Base-by-base conservation (phyloP, 495 filamentous ascomycete species). In the Aspergillus cavernicola region DNA sequence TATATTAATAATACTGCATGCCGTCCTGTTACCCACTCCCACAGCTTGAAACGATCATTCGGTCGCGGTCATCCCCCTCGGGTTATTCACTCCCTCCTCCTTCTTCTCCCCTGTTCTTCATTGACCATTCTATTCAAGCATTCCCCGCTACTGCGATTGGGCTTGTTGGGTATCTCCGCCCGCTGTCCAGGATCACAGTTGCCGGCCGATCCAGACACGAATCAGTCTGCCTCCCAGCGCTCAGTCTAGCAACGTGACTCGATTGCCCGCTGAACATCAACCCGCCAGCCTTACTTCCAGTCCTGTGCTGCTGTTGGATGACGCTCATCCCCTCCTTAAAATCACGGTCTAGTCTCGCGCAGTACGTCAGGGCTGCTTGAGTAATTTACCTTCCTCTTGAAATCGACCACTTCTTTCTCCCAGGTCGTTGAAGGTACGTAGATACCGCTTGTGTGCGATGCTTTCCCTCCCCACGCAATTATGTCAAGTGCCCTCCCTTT, bases 91-190 rank as follows among this genome's bases (percentile, higher is more conserved):
- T 23, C 51, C n/a, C 47, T 45, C 50, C 37, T 35, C 37, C 44
- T 42, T 24, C 16, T 20, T 40, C 11, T 29, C 26, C 44, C 31
- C 45, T 36, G 23, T 37, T 19, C 32, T 41, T 41, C 44, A 9
- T 32, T 13, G 32, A 37, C 47, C 50, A 19, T 38, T 55, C 45
- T 53, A 40, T 55, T 61, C 51, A 18, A 47, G 44, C 44, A 39
- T 26, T 56, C 52, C 40, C 56, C 53, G 40, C 59, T 57, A 56
- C 51, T 49, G 57, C 53, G 36, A 47, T 61, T 55, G 53, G 62
- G 55, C 55, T 57, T 49, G 62, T 64, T 64, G 62, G 62, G 62
- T 59, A 57, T 56, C 59, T 57, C 43, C 53, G 55, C 58, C 55
- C 52, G 35, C 52, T 45, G 36, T 51, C 58, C 58, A 52, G 58